Evolutionary conservation across 768 basidiomycete species (phyloP), one percentile per base, ranked within the genome.

Genomic region (Dacryopinax primogenitus): DNA sequence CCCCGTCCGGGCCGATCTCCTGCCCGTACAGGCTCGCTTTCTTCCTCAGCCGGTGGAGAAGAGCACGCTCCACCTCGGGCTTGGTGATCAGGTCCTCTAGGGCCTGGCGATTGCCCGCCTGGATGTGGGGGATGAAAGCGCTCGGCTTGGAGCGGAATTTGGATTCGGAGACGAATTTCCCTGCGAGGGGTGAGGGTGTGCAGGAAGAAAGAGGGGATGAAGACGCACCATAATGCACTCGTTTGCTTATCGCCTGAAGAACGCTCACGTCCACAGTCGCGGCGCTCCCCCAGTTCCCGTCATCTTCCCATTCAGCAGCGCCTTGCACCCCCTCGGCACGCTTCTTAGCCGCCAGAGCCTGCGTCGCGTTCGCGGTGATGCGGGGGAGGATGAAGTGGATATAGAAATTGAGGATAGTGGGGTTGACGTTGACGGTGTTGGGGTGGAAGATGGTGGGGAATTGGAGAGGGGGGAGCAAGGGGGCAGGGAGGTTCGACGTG

Each of bases 81-180:
- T 98, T 98, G n/a, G 93, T 94, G 73, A 99, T 97, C 47, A 99
- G 78, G 0, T 77, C 85, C 7, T 88, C 91, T 23, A 99, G 81
- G 7, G 85, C 88, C 39, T 82, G 76, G 18, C 84, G 83, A 74
- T 98, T 88, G 9, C 86, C 86, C 1, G 81, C 81, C 36, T 82
- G 81, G 71, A 99, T 99, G 75, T 94, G 92, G 0, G 94, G 93
- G 65, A 99, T 82, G 76, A 97, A 99, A 11, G 86, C 84, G 35
- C 86, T 79, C 21, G 96, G 95, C 67, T 90, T 79, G 33, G 84
- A 82, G n/a, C 81, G 73, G 78, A 99, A 99, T 74, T 99, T 99
- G 30, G 90, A 90, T 76, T 99, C 96, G 3, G 94, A 92, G 3
- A 99, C 96, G 74, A 99, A 99, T 81, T 97, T 98, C 65, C 96